Base-by-base conservation (phyloP, 2,329 filamentous ascomycete species). In the Thielaviopsis punctulata region DNA sequence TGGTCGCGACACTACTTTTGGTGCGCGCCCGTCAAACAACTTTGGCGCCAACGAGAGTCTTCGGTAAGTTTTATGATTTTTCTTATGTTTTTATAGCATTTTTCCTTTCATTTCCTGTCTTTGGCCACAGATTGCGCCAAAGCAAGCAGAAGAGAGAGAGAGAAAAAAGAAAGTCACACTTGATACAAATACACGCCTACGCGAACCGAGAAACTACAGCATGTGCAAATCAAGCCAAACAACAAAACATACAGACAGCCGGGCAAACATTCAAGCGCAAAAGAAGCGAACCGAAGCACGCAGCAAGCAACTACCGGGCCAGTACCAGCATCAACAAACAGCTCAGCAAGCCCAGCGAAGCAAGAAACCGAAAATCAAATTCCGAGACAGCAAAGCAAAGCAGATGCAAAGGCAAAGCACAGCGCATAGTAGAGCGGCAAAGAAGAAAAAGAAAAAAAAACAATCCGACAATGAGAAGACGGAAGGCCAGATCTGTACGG, bases 21-120 rank as follows among this genome's bases (percentile, higher is more conserved):
- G 50, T 19, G 43, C 44, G 10, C 50, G 45, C 45, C 21, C 27
- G 10, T 52, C 51, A n/a, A n/a, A n/a, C n/a, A 52, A 44, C 23
- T 44, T 52, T 25, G 53, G 53, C 13, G 49, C 53, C 48, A 45
- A 25, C 24, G 49, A 55, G 24, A 44, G 36, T 23, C 49, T 48
- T 41, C 53, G 49, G 53, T 55, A 45, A 55, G 53, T 55, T 18
- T 18, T 23, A 48, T 24, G 18, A 15, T 25, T 10, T 10, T 23
- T 25, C 1, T 48, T 13, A 15, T 39, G 12, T n/a, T 41, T 52
- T 43, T 23, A 19, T 24, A 6, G 39, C 47, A 3, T 36, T 36
- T n/a, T 4, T 36, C 9, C 10, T 33, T 12, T 3, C 3, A 12
- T 12, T 33, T 33, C 25, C 25, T 27, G 5, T 27, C 10, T 10